phyloP scores from a whole-genome alignment of 2,329 filamentous ascomycete species.

The Coniella vitis region DNA sequence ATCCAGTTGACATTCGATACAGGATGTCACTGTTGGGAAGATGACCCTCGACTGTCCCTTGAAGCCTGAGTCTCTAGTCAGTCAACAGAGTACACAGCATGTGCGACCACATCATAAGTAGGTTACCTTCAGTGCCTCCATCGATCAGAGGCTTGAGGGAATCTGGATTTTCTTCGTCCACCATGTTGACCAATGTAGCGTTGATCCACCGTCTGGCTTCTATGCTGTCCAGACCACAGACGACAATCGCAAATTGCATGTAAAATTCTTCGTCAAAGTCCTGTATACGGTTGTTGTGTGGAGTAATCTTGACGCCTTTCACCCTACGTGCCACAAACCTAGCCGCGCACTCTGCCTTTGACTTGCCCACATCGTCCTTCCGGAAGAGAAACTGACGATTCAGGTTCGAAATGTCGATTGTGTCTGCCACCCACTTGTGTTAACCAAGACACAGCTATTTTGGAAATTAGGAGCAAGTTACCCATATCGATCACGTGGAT shows the following conservation, averaged over 20 bases:
- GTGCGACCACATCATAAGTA: not conserved
- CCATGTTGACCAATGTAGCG: slow-evolving; percentile 82
- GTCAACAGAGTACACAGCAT: not conserved
- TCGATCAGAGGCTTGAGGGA: slow-evolving; percentile 90
- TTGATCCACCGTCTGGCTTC: slow-evolving; percentile 99
- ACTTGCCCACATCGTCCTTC: slow-evolving; percentile 82
- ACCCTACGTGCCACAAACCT: slow-evolving; percentile 86
- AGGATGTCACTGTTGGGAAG: slow-evolving; percentile 85
- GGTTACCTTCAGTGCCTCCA: slow-evolving; percentile 79
- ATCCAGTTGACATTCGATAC: slow-evolving; percentile 96
- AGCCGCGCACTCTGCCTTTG: slow-evolving; percentile 89
- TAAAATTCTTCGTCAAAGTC: slow-evolving; percentile 96
- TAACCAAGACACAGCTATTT: slow-evolving; percentile 1
- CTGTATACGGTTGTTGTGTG: slow-evolving; percentile 91
- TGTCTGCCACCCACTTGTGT: slow-evolving; percentile 50
- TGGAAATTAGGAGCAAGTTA: slow-evolving; percentile 27
- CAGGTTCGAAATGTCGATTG: slow-evolving; percentile 95
- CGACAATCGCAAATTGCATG: slow-evolving; percentile 88
- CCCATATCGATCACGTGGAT: slow-evolving; percentile 99
- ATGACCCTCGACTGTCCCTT: slow-evolving; percentile 95
- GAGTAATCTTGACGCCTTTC: slow-evolving; percentile 84
- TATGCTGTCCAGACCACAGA: slow-evolving; percentile 94
- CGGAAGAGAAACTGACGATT: slow-evolving; percentile 98
- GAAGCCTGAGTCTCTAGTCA: slow-evolving; percentile 55
- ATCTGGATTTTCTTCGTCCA: slow-evolving; percentile 75